phyloP scores from a whole-genome alignment of 1,139 yeast species.

The Suhomyces atakaporum region DNA sequence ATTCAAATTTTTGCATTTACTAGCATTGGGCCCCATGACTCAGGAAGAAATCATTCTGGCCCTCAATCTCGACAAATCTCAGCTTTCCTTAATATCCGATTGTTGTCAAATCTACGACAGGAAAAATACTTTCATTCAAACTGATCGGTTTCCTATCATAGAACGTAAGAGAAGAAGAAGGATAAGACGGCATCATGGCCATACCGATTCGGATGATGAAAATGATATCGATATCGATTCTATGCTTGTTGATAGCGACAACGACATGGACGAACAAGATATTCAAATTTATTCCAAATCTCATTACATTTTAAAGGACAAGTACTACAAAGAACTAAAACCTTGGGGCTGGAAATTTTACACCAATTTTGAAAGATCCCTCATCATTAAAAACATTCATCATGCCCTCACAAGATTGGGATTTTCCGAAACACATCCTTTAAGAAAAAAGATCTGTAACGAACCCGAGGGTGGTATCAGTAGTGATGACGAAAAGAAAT shows the following conservation, averaged over 20 bases:
- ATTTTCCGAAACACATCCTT: constrained; percentile 47
- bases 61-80: constrained; percentile 14
- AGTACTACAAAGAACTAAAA: constrained; percentile 42
- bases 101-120: constrained; percentile 36
- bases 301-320: constrained; percentile 39
- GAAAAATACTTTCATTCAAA: constrained; percentile 34
- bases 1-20: constrained; percentile 33
- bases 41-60: constrained; percentile 16
- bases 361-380: constrained; percentile 34
- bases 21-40: constrained; percentile 45
- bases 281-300: constrained; percentile 11
- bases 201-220: constrained; percentile 7
- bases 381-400: constrained; percentile 37
- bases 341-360: constrained; percentile 44
- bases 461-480: constrained; percentile 12
- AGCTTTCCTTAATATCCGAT: constrained; percentile 10
- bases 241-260: constrained; percentile 16
- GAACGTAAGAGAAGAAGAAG: constrained; percentile 16
- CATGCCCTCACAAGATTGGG: constrained; percentile 47
- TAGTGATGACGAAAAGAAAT: constrained; percentile 16
- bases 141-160: constrained; percentile 35
- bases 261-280: constrained; percentile 12
- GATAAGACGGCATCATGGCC: constrained; percentile 4
- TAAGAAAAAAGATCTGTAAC: constrained; percentile 39
- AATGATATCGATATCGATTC: constrained; percentile 16